Evolutionary conservation across 306 rosid genomes (phyloP), one percentile per base, ranked within the genome.

Genomic region (Cyclanthera cordifolia): DNA sequence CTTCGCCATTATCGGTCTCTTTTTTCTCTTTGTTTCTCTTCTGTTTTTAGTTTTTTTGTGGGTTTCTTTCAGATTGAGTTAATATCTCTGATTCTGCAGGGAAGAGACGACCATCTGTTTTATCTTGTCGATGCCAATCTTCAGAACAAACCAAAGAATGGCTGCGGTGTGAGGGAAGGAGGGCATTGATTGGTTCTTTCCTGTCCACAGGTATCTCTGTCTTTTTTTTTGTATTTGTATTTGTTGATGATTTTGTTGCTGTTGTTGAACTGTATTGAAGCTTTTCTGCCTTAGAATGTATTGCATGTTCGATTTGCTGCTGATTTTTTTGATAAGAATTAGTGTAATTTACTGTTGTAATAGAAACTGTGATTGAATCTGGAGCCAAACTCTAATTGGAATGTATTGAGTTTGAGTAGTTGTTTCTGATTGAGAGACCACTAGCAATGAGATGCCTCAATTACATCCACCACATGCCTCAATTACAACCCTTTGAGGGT

Each of bases 141-240:
- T 19, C 76, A 27, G 75, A 82, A 72, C 75, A 76, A 76, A 56
- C 75, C 68, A 60, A 73, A 37, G 51, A 65, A 37, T 76, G 82
- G 49, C 75, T 78, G 43, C 80, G 69, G 47, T 67, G 28, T 79
- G 89, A 89, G 61, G 95, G 95, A 79, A 85, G 93, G 48, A 87
- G 96, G 80, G 82, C 78, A 71, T 81, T 92, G 65, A 79, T 85
- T 48, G 79, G 78, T 72, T 79, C 73, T 77, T 81, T 89, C 71
- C 83, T 92, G 75, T 71, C 88, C 60, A 81, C 95, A 59, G 87
- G 98, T 91, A 73, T 61, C 80, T 79, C 71, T 24, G 17, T 61
- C 21, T 17, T 53, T 49, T 39, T 27, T 16, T 4, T 5, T 32
- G 30, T 25, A 25, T 19, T 17, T 25, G 5, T 27, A 8, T 57